These are phyloP conservation scores for Parasitella parasitica DNA, from an alignment of 371 early-diverging fungal species.

Conservation along the genomic window DNA sequence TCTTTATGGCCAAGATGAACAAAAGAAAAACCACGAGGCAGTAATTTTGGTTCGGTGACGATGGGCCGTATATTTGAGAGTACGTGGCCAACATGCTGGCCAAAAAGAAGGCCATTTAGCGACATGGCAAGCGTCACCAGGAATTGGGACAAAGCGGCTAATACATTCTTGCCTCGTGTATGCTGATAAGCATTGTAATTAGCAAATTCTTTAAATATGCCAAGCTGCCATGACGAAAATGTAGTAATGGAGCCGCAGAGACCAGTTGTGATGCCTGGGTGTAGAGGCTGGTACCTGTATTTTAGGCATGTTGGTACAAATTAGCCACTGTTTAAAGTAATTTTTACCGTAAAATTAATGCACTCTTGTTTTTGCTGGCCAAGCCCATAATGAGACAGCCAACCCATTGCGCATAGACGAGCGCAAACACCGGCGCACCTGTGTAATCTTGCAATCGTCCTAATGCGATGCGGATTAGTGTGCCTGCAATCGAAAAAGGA, in stretches of 20 bases:
- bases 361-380: conserved; percentile 22
- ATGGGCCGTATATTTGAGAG: not conserved
- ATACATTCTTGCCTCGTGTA: conserved; percentile 38
- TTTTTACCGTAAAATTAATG: conserved; percentile 17
- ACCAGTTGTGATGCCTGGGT: conserved; percentile 69
- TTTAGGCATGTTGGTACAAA: not conserved
- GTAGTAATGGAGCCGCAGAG: conserved; percentile 88
- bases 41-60: conserved; percentile 5
- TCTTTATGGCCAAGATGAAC: conserved; percentile 15
- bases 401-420: conserved; percentile 69
- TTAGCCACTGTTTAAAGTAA: not conserved
- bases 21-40: conserved; percentile 23
- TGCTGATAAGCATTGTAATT: conserved; percentile 37
- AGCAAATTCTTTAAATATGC: conserved; percentile 54
- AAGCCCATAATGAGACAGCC: conserved; percentile 75
- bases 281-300: conserved; percentile 51
- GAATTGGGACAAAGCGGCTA: conserved; percentile 43
- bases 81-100: conserved; percentile 43
- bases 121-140: conserved; percentile 53
- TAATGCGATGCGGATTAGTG: conserved; percentile 61
- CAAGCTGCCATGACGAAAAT: conserved; percentile 82
- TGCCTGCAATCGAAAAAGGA: conserved; percentile 66
- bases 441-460: conserved; percentile 54
- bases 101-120: conserved; percentile 43
- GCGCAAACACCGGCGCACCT: conserved; percentile 61